Evolutionary conservation across 2,329 filamentous ascomycete genomes (phyloP).

Genomic region (Annulohypoxylon truncatum): DNA sequence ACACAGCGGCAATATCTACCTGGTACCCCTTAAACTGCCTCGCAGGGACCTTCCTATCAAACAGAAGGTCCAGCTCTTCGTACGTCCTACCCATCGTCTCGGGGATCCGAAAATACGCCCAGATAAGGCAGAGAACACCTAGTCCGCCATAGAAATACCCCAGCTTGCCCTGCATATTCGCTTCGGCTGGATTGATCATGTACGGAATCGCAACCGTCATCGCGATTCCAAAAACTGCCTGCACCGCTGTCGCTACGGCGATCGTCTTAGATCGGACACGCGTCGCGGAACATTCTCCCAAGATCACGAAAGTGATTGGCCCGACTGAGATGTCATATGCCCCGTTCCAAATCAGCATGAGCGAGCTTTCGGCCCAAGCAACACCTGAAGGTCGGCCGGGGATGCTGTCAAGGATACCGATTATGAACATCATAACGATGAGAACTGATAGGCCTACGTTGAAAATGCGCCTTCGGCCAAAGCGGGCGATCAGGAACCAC

Average conservation of each 20-base stretch:
- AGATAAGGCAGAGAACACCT: conserved; percentile 52
- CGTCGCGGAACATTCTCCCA: conserved; percentile 63
- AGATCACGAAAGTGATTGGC: conserved; percentile 63
- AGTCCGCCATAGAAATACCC: conserved; percentile 56
- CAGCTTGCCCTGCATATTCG: conserved; percentile 57
- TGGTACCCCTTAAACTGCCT: conserved; percentile 49
- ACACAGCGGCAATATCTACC: conserved; percentile 37
- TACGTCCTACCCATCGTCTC: conserved; percentile 50
- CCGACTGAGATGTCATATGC: conserved; percentile 65
- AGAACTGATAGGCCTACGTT: conserved; percentile 59
- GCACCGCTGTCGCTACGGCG: conserved; percentile 57
- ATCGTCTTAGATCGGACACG: conserved; percentile 59
- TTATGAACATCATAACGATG: conserved; percentile 58
- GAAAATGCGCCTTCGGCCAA: conserved; percentile 65
- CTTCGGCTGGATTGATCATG: conserved; percentile 58
- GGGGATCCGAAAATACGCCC: conserved; percentile 52
- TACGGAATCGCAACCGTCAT: conserved; percentile 60
- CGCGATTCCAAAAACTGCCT: conserved; percentile 55
- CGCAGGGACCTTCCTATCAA: conserved; percentile 48
- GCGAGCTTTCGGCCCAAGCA: conserved; percentile 61
- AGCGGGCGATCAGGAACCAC: conserved; percentile 61
- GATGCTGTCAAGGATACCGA: conserved; percentile 60
- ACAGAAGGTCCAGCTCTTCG: conserved; percentile 50
- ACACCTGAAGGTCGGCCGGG: conserved; percentile 54
- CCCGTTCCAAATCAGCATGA: conserved; percentile 64